phyloP scores from a whole-genome alignment of 2,329 filamentous ascomycete species.

The Fusarium udum region DNA sequence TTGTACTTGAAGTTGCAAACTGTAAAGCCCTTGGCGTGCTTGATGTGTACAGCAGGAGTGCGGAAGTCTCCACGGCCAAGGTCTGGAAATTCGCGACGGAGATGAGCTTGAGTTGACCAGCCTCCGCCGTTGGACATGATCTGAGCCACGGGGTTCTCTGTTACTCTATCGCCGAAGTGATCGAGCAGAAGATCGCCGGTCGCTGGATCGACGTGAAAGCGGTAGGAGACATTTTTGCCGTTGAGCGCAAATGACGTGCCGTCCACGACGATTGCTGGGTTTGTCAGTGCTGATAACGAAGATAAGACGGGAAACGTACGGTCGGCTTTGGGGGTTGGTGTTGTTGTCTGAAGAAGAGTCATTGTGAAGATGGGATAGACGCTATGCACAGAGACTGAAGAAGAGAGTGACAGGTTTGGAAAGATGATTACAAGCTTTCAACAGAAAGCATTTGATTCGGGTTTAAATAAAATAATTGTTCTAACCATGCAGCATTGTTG shows the following conservation, averaged over 20 bases:
- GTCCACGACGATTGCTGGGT: conserved; percentile 60
- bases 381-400: not conserved
- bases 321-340: not conserved
- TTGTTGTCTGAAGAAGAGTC: conserved; percentile 6
- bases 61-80: conserved; percentile 71
- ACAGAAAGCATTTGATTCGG: not conserved
- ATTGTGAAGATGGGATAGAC: not conserved
- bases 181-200: conserved; percentile 67
- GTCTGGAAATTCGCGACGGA: conserved; percentile 71
- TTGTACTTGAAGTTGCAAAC: conserved; percentile 67
- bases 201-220: conserved; percentile 67
- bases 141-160: conserved; percentile 59
- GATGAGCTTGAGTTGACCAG: conserved; percentile 63
- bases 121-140: conserved; percentile 53
- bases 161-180: conserved; percentile 67
- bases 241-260: conserved; percentile 66
- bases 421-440: not conserved
- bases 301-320: not conserved
- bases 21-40: conserved; percentile 66
- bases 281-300: not conserved
- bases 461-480: conserved; percentile 2
- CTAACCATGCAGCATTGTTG: not conserved
- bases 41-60: conserved; percentile 68
- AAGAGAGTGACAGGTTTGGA: not conserved
- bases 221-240: conserved; percentile 66